Base-by-base conservation (phyloP, 2,329 filamentous ascomycete genomes). In the Colletotrichum nymphaeae region DNA sequence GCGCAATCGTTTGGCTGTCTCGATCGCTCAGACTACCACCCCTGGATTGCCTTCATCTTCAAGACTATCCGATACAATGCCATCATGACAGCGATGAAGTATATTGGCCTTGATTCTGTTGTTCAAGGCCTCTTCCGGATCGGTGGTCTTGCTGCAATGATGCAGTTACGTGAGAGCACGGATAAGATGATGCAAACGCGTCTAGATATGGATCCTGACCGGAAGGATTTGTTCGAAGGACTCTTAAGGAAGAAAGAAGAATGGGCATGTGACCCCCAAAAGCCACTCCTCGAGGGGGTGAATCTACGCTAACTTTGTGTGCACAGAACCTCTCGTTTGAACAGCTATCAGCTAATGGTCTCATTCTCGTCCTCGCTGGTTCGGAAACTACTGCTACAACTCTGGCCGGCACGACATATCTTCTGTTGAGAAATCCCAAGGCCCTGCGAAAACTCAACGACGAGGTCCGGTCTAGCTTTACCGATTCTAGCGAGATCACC, bases 341-440 rank as follows among this genome's bases (percentile, higher is more conserved):
- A 2, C 26, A 73, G 14, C 65, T 79, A 1, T 49, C 64, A 1
- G 66, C 63, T 12, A 79, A 75, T 6, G 64, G 75, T 4, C 66
- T 76, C 0, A 63, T 73, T 1, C 53, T 83, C 1, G 76, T 82
- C 11, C 22, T 80, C 7, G 86, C 83, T 0, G 86, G 86, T 0
- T 83, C 80, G 5, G 85, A 88, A 67, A 88, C 86, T 0, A 87
- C 85, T 0, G 85, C 86, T 0, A 85, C 85, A 0, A 76, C 82
- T 2, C 77, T 88, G 2, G 77, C 80, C 0, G 86, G 85, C 1
- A 77, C 80, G 0, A 85, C 84, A 0, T 87, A 82, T 65, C 78
- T 84, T 0, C 78, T 89, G 2, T 67, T 78, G 0, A 77, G 49
- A 2, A 80, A 84, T 37, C 82, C 81, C 0, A 64, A 78, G 0